Evolutionary conservation across 1,139 yeast species (phyloP), one percentile per base, ranked within the genome.

Genomic region (Wickerhamiella pararugosa): DNA sequence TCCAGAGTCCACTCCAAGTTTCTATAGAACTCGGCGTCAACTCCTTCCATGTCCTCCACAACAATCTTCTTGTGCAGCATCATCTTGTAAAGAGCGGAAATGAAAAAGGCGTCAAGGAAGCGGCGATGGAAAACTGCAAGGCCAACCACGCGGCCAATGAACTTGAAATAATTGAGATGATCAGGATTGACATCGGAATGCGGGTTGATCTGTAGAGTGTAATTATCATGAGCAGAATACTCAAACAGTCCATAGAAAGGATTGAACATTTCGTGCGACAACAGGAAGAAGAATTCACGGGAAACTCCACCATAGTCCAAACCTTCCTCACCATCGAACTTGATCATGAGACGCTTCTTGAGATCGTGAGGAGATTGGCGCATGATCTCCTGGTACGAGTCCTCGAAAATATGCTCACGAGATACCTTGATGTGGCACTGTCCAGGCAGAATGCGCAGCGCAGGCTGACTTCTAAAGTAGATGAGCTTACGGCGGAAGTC

Each of bases 261-360:
- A 61, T 92, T 87, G 64, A 90, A 90, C 96, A 90, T 92, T 64
- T 92, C 97, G 60, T 90, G 98, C 2, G 97, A 87, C 51, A 90
- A 70, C 57, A 87, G 70, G 65, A 86, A 90, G 77, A 92, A 90
- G 63, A 84, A 90, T 63, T 90, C 99, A 67, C 98, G 75, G 28
- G 96, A 84, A 51, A 90, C 97, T 60, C 99, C 99, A 71, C 98
- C 98, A 60, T 90, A 90, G 69, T 90, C 99, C 54, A 92, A 73
- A 62, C 98, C 99, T 69, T 90, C 98, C 68, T 90, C 99, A 48
- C 98, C 98, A 54, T 90, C 98, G 56, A 92, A 90, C 62, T 90
- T 87, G 61, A 90, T 92, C 98, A 90, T 90, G 49, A 90, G 68
- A 59, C 98, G 75, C 70, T 90, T 92, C 73, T 90, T 92, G 65